Base-by-base conservation (phyloP, 495 filamentous ascomycete genomes). In the Penicillium desertorum region DNA sequence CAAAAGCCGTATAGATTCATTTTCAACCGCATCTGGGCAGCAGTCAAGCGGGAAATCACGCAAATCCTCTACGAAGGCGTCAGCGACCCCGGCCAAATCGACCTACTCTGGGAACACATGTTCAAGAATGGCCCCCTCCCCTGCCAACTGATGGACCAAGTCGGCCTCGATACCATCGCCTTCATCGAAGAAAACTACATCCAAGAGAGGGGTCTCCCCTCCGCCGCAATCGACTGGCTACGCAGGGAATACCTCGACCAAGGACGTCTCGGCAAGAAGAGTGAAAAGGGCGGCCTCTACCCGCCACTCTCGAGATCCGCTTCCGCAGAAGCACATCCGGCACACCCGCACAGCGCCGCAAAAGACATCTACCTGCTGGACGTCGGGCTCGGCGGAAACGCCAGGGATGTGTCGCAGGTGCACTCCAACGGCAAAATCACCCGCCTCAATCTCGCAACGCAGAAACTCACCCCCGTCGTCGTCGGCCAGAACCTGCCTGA, bases 11-110 rank as follows among this genome's bases (percentile, higher is more conserved):
- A 27, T 32, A 74, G 69, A 9, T 79, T 84, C 60, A 75, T 86
- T 20, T 79, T 83, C 65, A 83, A 83, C 50, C 79, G 83, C 0
- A 70, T 86, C 20, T 86, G 81, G 81, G 82, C 79, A 0, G 80
- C 81, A 5, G 68, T 83, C 56, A 83, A 85, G 62, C 72, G 80
- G 5, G 81, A 84, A 56, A 72, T 71, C 16, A 53, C 85, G 22
- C 64, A 62, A 17, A 77, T 85, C 12, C 67, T 86, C 5, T 62
- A 73, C 2, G 80, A 84, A 25, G 80, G 75, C 0, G 80, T 83
- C 14, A 70, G 65, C 34, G 62, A 65, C 4, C 75, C 82, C 0
- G 63, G 66, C 14, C 76, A 82, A 51, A 76, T 85, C 29, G 81
- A 85, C 39, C 29, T 67, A 10, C 51, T 74, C 1, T 72, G 68